Percentiles rank a stretch among this genome's conserved stretches.
These are phyloP conservation scores for Platanus orientalis DNA, from an alignment of 164 flowering plant genomes.

Conservation along the genomic window DNA sequence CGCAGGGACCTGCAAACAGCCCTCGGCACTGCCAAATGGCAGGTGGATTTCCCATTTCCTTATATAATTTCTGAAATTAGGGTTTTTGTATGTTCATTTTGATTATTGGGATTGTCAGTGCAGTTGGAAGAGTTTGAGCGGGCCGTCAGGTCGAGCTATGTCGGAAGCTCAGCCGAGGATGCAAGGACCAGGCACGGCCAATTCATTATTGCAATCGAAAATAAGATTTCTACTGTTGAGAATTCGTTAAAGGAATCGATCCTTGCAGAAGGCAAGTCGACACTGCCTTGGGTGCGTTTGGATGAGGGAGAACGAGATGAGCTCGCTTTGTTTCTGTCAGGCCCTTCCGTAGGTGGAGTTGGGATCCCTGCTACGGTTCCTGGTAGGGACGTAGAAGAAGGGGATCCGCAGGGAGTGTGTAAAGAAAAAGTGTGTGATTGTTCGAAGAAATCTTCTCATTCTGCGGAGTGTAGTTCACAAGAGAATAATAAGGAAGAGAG, in stretches of 20 bases:
- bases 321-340: slow-evolving; percentile 75
- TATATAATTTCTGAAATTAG: neutral
- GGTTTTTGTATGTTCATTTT: neutral
- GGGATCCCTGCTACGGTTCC: slow-evolving; percentile 8
- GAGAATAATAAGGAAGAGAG: slow-evolving; percentile 36
- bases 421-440: slow-evolving; percentile 21
- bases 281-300: slow-evolving; percentile 70
- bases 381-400: slow-evolving; percentile 16
- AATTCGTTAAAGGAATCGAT: slow-evolving; percentile 42
- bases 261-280: slow-evolving; percentile 47
- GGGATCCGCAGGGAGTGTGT: slow-evolving; percentile 9
- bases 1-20: slow-evolving; percentile 63
- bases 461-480: slow-evolving; percentile 26
- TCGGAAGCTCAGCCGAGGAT: slow-evolving; percentile 36
- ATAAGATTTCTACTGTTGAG: slow-evolving; percentile 49
- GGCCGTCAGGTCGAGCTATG: slow-evolving; percentile 60
- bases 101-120: slow-evolving; percentile 12
- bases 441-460: slow-evolving; percentile 29
- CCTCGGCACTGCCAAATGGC: slow-evolving; percentile 96
- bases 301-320: slow-evolving; percentile 88
- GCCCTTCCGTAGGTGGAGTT: slow-evolving; percentile 26
- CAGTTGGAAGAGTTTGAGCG: slow-evolving; percentile 86
- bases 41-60: slow-evolving; percentile 35
- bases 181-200: slow-evolving; percentile 69
- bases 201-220: slow-evolving; percentile 61